Conservation (phyloP, 352 stramenopile genomes). For the Pythium pyrilobum region DNA sequence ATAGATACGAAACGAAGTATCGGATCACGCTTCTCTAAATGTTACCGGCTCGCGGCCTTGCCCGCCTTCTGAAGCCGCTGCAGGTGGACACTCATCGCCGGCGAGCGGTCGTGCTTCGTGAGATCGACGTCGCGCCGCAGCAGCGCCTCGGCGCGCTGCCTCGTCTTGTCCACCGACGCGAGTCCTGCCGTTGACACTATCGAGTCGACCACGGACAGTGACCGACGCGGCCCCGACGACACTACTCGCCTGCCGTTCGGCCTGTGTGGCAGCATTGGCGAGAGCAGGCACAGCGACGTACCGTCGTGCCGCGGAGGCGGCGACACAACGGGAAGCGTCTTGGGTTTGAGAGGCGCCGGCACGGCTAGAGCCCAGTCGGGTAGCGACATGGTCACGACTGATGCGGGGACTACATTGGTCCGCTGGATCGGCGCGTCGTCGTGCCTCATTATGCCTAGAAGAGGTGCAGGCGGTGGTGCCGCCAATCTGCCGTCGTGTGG, state of each 20-base stretch:
- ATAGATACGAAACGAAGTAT: background rate
- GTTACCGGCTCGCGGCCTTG: slow-evolving; percentile 14
- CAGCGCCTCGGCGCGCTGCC: slow-evolving; percentile 7
- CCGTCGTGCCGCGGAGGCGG: too few relatives aligned
- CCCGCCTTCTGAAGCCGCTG: slow-evolving; percentile 15
- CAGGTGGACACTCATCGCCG: slow-evolving; percentile 8
- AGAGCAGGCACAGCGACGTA: background rate
- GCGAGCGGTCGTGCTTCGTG: background rate
- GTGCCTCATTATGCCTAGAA: background rate
- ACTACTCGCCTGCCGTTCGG: background rate
- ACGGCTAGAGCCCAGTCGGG: background rate
- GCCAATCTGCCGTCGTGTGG: background rate
- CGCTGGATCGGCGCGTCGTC: background rate
- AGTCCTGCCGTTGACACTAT: background rate
- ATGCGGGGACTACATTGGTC: background rate
- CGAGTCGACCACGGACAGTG: background rate
- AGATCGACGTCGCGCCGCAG: background rate
- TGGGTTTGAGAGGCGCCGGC: background rate
- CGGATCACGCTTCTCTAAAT: background rate
- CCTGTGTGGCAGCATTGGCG: background rate
- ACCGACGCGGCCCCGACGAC: background rate
- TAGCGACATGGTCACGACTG: background rate
- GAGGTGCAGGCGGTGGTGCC: background rate
- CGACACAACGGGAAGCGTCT: background rate
- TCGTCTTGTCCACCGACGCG: slow-evolving; percentile 9